phyloP scores from a whole-genome alignment of 2,329 filamentous ascomycete genomes.

The Samsoniella hepiali region DNA sequence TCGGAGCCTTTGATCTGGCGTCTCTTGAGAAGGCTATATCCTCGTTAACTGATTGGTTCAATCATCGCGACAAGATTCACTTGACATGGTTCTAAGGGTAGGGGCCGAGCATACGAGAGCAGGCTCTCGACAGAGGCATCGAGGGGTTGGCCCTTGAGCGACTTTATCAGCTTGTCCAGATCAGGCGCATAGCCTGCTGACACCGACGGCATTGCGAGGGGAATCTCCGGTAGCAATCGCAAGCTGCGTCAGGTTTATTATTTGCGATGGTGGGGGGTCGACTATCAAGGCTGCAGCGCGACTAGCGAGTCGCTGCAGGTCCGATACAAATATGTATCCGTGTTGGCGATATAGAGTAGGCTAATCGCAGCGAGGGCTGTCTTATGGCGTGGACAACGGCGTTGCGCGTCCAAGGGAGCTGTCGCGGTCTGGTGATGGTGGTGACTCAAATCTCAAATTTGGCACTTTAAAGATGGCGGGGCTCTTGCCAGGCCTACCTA shows the following conservation, averaged over 20 bases:
- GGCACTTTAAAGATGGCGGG: constrained; percentile 7
- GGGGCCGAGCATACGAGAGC: constrained; percentile 61
- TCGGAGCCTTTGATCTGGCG: constrained; percentile 85
- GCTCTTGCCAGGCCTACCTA: neutral
- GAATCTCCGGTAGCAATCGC: neutral
- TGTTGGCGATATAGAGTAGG: neutral
- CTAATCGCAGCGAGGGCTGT: neutral
- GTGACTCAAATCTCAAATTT: constrained; percentile 19
- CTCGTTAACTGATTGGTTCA: constrained; percentile 7
- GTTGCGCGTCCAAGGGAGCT: neutral
- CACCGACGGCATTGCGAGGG: constrained; percentile 34
- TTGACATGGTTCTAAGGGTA: neutral
- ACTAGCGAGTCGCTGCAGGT: neutral
- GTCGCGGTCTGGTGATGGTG: neutral
- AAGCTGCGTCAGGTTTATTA: neutral
- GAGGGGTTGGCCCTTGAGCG: constrained; percentile 69
- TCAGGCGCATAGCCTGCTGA: constrained; percentile 58
- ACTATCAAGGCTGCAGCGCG: neutral
- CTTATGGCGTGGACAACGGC: neutral
- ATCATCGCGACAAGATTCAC: neutral
- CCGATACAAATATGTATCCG: no score
- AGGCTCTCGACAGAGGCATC: constrained; percentile 82
- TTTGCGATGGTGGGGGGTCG: neutral
- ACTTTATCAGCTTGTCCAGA: constrained; percentile 74
- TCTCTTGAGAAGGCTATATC: constrained; percentile 76